Base-by-base conservation (phyloP, 768 basidiomycete genomes). In the Mycena epipterygia region DNA sequence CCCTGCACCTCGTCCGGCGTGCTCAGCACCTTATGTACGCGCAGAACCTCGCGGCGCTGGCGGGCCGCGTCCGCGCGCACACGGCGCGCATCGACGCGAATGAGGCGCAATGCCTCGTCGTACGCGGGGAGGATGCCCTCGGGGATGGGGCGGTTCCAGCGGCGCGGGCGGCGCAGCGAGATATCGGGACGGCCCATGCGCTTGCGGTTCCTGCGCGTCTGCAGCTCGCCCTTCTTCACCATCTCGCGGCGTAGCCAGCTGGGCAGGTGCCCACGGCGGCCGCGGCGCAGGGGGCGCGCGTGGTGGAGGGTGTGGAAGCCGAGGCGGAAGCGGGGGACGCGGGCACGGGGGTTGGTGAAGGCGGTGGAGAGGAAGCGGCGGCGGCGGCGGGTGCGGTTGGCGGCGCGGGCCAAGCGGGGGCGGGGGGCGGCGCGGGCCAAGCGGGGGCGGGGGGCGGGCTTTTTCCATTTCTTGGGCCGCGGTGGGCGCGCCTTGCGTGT, bases 101-200 rank as follows among this genome's bases (percentile, higher is more conserved):
- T 88, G 73, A 91, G 84, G 68, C 88, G 84, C 49, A 98, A 81
- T 1, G 97, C 96, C 63, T 93, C 88, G 81, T 99, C 97, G 76
- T 95, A 98, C 5, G 90, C 93, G 3, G 92, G 92, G 30, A 95
- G 80, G 11, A 90, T 86, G 8, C 92, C 92, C 25, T 79, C 78
- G 16, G 84, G 86, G 6, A 95, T 79, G 5, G 93, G 91, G 19
- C 88, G 76, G 55, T 88, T 89, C 91, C 92, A 95, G 79, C 88
- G 79, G 27, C 89, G 84, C 2, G 90, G 91, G 1, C 80, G 81
- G 48, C 82, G 81, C 12, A 85, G 76, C 27, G 86, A 87, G 56
- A 92, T 91, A 17, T 78, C 69, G 5, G 92, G 87, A 23, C 92
- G 85, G 37, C 79, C 74, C 19, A 33, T 48, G 48, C 71, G 73